phyloP scores from a whole-genome alignment of 2,329 filamentous ascomycete genomes.

The Aspergillus fischeri region DNA sequence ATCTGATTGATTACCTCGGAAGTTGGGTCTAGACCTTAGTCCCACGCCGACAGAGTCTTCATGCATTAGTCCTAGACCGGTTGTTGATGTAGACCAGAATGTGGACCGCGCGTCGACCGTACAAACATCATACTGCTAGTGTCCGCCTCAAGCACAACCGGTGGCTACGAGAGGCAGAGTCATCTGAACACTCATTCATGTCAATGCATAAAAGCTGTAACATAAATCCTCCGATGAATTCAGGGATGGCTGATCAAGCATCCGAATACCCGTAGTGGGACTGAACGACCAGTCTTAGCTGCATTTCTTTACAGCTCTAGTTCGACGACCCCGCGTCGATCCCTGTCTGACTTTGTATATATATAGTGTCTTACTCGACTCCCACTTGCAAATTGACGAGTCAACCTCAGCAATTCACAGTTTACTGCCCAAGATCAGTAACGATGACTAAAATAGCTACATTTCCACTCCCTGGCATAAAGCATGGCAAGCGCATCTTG shows the following conservation, averaged over 20 bases:
- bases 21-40: neutral
- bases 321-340: neutral
- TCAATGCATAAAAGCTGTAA: no score
- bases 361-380: neutral
- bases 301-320: neutral
- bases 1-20: no score
- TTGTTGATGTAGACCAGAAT: no score
- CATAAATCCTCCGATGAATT: neutral
- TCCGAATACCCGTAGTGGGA: no score
- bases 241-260: neutral
- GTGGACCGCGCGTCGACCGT: no score
- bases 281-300: neutral
- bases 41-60: no score
- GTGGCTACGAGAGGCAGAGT: neutral
- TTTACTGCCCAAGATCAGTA: neutral
- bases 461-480: constrained; percentile 8
- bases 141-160: neutral
- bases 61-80: no score
- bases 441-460: neutral
- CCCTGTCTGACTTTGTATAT: neutral
- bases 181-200: no score
- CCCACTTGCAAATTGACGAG: neutral
- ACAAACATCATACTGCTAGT: no score
- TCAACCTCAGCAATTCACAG: neutral
- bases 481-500: constrained; percentile 12